Evolutionary conservation across 192 early-diverging fungal species (phyloP), one percentile per base, ranked within the genome.

Genomic region (Neocallimastix lanati): DNA sequence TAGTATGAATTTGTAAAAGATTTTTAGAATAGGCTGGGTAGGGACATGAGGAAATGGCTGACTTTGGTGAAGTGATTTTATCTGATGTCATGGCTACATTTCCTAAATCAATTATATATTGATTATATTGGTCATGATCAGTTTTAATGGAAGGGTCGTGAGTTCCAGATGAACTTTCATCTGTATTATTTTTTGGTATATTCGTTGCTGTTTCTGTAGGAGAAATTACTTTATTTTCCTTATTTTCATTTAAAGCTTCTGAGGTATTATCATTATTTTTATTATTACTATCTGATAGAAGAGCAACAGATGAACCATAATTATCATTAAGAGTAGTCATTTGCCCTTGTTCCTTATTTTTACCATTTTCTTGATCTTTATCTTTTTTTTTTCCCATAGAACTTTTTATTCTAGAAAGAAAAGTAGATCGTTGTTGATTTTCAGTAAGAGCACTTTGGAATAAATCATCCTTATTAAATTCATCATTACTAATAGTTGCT

Each of bases 1-100:
- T 80, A 0, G 85, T 84, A 2, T 83, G 83, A 6, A 85, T 81
- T 40, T 81, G 77, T 40, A 83, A 81, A 33, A 84, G 82, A 58
- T 80, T 80, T 18, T 36, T 29, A 0, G 81, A 82, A 27, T 78
- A 78, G 1, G 77, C 80, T 78, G 78, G 79, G 28, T 78, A 76
- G 30, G 79, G 28, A 29, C 79, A 78, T 7, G 77, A 80, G 29
- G 76, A 79, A 80, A 77, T 76, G 14, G 76, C 67, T 11, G 78
- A 77, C 35, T 78, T 77, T 13, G 78, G 29, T 18, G 77, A 30
- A 28, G 29, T 36, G 25, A 83, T 80, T 83, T 76, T 38, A 3
- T 77, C 36, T 28, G 28, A 25, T 13, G 76, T 38, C 27, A 29
- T 78, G 6, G 28, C 9, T 13, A 80, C 80, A 4, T 67, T 67